Base-by-base conservation (phyloP, 805 yeast species). In the Wickerhamomyces subpelliculosus region DNA sequence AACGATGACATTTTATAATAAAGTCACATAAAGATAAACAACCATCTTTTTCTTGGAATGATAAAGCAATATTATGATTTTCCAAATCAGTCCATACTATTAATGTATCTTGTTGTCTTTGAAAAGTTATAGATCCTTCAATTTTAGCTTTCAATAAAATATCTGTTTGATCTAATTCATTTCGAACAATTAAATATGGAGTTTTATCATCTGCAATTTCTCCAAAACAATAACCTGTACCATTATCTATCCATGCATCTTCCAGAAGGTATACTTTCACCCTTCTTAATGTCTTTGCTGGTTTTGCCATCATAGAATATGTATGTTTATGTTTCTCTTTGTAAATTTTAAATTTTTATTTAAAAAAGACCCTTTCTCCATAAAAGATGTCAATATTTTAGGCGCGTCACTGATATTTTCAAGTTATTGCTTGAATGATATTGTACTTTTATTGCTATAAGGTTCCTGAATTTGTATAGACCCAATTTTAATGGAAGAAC, bases 41-140 rank as follows among this genome's bases (percentile, higher is more conserved):
- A 0, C 97, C 97, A 33, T 81, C 83, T 26, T 85, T 78, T 51
- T 88, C 97, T 58, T 90, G 96, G 58, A 90, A 90, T 33, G 94
- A 83, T 19, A 90, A 67, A 2, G 97, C 97, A 45, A 86, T 76
- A 58, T 87, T 95, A 37, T 70, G 72, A 8, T 81, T 78, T 16
- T 72, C 69, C 3, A 62, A 51, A 52, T 86, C 96, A 9, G 94
- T 84, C 97, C 97, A 90, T 17, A 90, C 96, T 9, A 90, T 86
- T 34, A 90, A 65, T 0, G 97, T 88, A 41, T 88, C 97, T 54
- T 88, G 96, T 54, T 93, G 97, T 52, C 95, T 73, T 56, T 90
- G 97, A 56, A 84, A 90, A 48, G 84, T 94, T 4, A 79, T 80
- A 22, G 74, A 61, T 0, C 94, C 94, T 49, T 75, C 80, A n/a